These are phyloP conservation scores for Phaseolus coccineus DNA, from an alignment of 331 rosid species.

Conservation along the genomic window DNA sequence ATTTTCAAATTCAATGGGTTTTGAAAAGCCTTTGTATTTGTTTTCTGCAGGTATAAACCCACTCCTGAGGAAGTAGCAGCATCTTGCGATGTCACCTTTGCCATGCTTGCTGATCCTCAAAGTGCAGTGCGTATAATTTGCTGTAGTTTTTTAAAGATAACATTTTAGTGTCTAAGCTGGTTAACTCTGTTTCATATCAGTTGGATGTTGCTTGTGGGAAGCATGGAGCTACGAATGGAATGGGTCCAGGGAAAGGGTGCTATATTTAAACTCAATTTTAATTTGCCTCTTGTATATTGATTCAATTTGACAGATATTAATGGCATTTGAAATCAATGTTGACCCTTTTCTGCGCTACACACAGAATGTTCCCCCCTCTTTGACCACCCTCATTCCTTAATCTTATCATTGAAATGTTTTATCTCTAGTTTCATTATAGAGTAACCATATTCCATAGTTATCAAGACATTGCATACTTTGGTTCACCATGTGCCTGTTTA, in stretches of 20 bases:
- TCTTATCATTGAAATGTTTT: not conserved
- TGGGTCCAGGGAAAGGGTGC: constrained; percentile 95
- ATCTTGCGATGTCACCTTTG: constrained; percentile 93
- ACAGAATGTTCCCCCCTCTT: not conserved
- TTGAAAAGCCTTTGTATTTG: not conserved
- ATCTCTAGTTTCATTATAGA: constrained; percentile 23
- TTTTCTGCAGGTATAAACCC: constrained; percentile 73
- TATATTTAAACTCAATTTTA: constrained; percentile 18
- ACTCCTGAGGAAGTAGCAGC: constrained; percentile 91
- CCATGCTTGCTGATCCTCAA: constrained; percentile 98
- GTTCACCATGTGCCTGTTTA: constrained; percentile 1
- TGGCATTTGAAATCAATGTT: constrained; percentile 34
- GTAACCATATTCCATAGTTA: not conserved
- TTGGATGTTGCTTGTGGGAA: constrained; percentile 86
- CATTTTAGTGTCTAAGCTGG: constrained; percentile 27
- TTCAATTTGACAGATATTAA: constrained; percentile 18
- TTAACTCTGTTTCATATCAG: constrained; percentile 51
- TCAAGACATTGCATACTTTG: constrained; percentile 15
- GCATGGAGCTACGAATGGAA: constrained; percentile 82
- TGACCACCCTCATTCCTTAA: not conserved
- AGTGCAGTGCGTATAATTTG: constrained; percentile 81
- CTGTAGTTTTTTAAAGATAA: constrained; percentile 9
- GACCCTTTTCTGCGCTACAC: not conserved
- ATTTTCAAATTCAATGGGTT: not conserved
- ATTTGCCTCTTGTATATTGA: constrained; percentile 9